Evolutionary conservation across 2,329 filamentous ascomycete species (phyloP), one percentile per base, ranked within the genome.

Genomic region (Ascochyta fabae): DNA sequence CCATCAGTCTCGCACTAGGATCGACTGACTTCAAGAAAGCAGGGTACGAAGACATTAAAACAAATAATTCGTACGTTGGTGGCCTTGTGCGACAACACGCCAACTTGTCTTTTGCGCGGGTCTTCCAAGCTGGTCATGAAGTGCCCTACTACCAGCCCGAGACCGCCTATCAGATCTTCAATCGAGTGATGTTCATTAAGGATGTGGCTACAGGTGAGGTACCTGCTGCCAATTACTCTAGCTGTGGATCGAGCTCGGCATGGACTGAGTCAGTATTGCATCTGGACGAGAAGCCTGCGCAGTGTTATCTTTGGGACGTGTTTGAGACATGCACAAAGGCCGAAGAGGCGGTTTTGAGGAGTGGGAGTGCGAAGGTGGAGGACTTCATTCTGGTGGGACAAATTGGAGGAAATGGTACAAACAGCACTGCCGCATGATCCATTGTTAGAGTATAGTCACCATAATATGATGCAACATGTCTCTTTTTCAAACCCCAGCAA

Each of bases 161-260:
- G 61, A 81, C 81, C 0, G 77, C 77, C 0, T 83, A 81, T 53
- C 78, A 77, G 3, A 75, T 83, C 51, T 83, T 84, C 65, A 76
- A 78, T 6, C 75, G 82, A 10, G 76, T 77, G 10, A 72, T 83
- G 60, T 53, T 63, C 3, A 74, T 77, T 24, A 62, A 70, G 26
- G 80, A 83, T 51, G 71, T 85, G 48, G 47, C 56, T 10, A 80
- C 79, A 3, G 81, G 81, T 4, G 64, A 60, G 6, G 27, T 46
- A n/a, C 15, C 24, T 9, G 47, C 44, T 12, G 31, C 16, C 2
- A 19, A 35, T 4, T 54, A 61, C 29, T 34, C 47, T 16, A 56
- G 48, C 34, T 45, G 49, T 8, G 22, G 40, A 52, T 35, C 34
- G 48, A 53, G 38, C 55, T 61, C 36, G 23, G 42, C 12, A 38